These are phyloP conservation scores for Cinnamomum micranthum DNA, from an alignment of 164 flowering plant species.

Conservation along the genomic window DNA sequence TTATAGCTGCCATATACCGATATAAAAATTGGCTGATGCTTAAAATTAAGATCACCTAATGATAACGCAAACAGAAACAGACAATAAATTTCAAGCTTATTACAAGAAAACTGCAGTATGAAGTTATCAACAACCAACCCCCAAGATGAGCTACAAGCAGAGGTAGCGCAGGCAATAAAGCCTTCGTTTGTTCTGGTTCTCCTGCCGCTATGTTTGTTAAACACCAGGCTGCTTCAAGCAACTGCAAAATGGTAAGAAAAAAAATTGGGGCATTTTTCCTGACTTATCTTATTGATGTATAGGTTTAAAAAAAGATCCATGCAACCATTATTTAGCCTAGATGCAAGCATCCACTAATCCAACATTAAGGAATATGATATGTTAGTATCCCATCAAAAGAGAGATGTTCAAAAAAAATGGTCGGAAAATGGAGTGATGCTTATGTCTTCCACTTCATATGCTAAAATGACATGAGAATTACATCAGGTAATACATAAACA, in stretches of 20 bases:
- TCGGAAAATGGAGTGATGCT: not conserved
- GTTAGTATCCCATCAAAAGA: not conserved
- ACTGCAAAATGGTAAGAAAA: conserved; percentile 34
- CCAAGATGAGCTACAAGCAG: conserved; percentile 95
- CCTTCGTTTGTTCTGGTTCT: conserved; percentile 81
- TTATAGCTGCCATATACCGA: not conserved
- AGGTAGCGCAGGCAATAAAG: conserved; percentile 89
- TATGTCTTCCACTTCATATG: not conserved
- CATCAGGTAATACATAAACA: not conserved
- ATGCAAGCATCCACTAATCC: not conserved
- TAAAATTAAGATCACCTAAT: not conserved
- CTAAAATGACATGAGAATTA: not conserved
- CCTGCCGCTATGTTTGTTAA: conserved; percentile 98
- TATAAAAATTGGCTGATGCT: not conserved
- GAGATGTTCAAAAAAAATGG: not conserved
- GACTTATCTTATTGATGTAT: not conserved
- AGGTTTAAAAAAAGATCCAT: not conserved
- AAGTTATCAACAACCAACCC: conserved; percentile 40
- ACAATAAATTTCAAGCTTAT: not conserved
- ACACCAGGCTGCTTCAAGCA: conserved; percentile 99
- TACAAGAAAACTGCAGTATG: not conserved
- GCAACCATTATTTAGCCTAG: not conserved
- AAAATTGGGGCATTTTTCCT: not conserved
- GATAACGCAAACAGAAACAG: not conserved
- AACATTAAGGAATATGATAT: not conserved